These are phyloP conservation scores for Epithemia pelagica DNA, from an alignment of 108 stramenopile species.

Conservation along the genomic window DNA sequence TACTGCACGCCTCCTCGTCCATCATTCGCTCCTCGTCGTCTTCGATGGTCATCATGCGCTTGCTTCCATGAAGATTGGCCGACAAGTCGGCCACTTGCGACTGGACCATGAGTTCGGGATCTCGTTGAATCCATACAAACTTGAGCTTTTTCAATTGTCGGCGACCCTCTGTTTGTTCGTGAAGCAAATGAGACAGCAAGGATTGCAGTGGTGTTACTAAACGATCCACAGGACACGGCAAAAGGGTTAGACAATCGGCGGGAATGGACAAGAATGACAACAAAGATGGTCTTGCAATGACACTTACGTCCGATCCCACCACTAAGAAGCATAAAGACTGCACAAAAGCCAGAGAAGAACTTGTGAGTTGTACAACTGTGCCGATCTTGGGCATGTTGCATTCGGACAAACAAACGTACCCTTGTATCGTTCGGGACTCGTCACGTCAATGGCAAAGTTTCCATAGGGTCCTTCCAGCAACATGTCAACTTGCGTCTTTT, in stretches of 20 bases:
- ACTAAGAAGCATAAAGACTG: constrained; percentile 26
- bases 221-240: too few relatives aligned
- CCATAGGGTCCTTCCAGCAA: constrained; percentile 49
- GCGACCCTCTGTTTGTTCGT: constrained; percentile 14
- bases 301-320: constrained; percentile 44
- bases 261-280: too few relatives aligned
- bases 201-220: constrained; percentile 25
- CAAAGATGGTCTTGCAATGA: too few relatives aligned
- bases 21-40: constrained; percentile 8
- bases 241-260: too few relatives aligned
- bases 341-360: too few relatives aligned
- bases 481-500: constrained; percentile 12
- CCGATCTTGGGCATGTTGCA: neutral
- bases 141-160: constrained; percentile 28
- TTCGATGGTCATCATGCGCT: too few relatives aligned
- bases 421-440: constrained; percentile 21
- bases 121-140: constrained; percentile 35
- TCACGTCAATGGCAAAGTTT: constrained; percentile 26
- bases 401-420: neutral
- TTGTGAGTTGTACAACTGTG: too few relatives aligned
- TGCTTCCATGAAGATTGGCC: constrained; percentile 3
- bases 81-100: neutral
- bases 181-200: constrained; percentile 20
- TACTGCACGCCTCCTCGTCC: too few relatives aligned
- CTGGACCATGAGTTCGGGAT: constrained; percentile 14